Conservation (phyloP, 2,329 filamentous ascomycete species). For the Hymenoscyphus scutula region DNA sequence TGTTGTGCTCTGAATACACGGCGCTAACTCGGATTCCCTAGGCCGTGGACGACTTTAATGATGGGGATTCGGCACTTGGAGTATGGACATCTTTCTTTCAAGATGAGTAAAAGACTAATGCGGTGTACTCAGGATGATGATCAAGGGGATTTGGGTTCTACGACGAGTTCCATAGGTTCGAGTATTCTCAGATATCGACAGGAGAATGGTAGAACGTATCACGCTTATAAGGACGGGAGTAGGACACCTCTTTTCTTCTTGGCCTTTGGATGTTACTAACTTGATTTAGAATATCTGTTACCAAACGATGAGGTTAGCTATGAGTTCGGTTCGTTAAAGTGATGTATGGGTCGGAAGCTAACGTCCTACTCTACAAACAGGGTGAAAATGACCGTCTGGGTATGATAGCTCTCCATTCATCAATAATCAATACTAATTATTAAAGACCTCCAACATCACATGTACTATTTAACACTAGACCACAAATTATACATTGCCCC, state of each 20-base stretch:
- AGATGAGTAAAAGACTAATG: background rate
- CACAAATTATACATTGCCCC: conserved; percentile 24
- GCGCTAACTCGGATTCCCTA: background rate
- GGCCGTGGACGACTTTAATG: background rate
- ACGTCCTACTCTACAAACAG: conserved; percentile 24
- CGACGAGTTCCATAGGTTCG: conserved; percentile 28
- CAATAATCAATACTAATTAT: background rate
- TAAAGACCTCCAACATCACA: conserved; percentile 27
- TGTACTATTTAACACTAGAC: conserved; percentile 23
- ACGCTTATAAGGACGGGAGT: conserved; percentile 34
- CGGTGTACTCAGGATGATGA: background rate
- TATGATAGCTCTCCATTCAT: background rate
- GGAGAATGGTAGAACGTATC: conserved; percentile 34
- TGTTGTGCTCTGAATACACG: background rate
- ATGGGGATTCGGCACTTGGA: background rate
- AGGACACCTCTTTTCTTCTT: background rate
- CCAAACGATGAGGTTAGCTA: conserved; percentile 26
- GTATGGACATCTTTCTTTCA: background rate
- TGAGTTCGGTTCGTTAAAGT: background rate
- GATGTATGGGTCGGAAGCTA: conserved; percentile 1
- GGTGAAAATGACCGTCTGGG: conserved; percentile 35
- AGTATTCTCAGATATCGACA: conserved; percentile 40
- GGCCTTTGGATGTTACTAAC: background rate
- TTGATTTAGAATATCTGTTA: conserved; percentile 26
- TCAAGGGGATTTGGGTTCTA: background rate